Conservation (phyloP, 257 asterid species). For the Capsicum chinense region DNA sequence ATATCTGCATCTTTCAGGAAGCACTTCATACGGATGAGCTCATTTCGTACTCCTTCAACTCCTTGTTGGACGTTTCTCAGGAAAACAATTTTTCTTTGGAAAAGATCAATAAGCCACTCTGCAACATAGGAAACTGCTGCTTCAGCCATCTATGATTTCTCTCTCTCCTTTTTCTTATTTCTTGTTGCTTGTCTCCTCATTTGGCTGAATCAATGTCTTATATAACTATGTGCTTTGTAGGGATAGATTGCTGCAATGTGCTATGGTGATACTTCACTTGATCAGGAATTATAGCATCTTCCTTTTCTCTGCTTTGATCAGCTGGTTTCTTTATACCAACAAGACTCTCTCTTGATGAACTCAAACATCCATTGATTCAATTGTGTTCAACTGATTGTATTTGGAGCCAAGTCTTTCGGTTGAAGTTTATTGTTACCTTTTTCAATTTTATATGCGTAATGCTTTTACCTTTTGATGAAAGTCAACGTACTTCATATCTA, state of each 20-base stretch:
- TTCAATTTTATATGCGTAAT: background rate
- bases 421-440: background rate
- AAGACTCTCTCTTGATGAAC: background rate
- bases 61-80: constrained; percentile 16
- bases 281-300: background rate
- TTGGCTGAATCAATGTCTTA: background rate
- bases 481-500: background rate
- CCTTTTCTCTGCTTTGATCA: background rate
- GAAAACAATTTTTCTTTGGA: background rate
- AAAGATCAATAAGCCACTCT: constrained; percentile 20
- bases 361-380: background rate
- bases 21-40: constrained; percentile 32
- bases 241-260: constrained; percentile 19
- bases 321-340: background rate
- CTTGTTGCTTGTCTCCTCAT: background rate
- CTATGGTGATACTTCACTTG: background rate
- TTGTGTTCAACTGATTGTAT: background rate
- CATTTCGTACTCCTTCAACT: constrained; percentile 7
- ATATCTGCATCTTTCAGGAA: constrained; percentile 37
- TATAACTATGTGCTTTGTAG: background rate
- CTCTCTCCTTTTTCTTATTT: background rate
- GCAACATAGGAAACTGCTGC: constrained; percentile 29
- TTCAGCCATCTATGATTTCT: constrained; percentile 29
- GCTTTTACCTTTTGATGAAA: background rate
- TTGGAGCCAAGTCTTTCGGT: background rate